A percentile compares a stretch with the other conserved stretches of the same genome.
Evolutionary conservation across 768 basidiomycete species (phyloP).

Genomic region (Russula earlei): DNA sequence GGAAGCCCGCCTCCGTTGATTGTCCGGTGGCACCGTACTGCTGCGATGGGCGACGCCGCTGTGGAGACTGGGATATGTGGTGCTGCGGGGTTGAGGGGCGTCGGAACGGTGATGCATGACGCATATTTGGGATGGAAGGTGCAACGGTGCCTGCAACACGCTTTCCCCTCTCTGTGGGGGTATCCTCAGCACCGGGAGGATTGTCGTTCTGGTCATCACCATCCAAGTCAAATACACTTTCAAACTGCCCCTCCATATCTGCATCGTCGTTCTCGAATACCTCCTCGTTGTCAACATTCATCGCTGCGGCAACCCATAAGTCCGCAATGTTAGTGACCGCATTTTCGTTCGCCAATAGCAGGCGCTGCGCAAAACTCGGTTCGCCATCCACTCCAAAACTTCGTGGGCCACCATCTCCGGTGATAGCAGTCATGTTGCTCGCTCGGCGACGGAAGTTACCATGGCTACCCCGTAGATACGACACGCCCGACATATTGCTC

Average conservation of each 20-base stretch:
- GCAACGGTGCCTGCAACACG: neutral
- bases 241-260: conserved; percentile 29
- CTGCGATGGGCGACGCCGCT: conserved; percentile 10
- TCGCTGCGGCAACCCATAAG: conserved; percentile 94
- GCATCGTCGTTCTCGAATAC: conserved; percentile 44
- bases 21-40: conserved; percentile 16
- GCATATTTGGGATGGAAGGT: conserved; percentile 12
- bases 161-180: conserved; percentile 1
- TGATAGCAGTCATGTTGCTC: conserved; percentile 28
- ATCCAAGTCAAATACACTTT: conserved; percentile 26
- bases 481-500: conserved; percentile 21
- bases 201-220: conserved; percentile 25
- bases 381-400: conserved; percentile 40
- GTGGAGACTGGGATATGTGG: conserved; percentile 11
- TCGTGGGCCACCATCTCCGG: conserved; percentile 31
- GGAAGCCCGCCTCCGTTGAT: conserved; percentile 29
- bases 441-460: conserved; percentile 41
- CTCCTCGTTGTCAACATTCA: conserved; percentile 88
- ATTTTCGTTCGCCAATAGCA: conserved; percentile 90
- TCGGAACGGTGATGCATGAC: conserved; percentile 2
- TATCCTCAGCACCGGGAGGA: neutral
- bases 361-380: conserved; percentile 79
- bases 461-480: conserved; percentile 44
- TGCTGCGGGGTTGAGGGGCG: conserved; percentile 20
- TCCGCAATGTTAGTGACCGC: conserved; percentile 92